A percentile compares a stretch with the other conserved stretches of the same genome.
Conservation (phyloP, 257 asterid species). For the Striga asiatica region DNA sequence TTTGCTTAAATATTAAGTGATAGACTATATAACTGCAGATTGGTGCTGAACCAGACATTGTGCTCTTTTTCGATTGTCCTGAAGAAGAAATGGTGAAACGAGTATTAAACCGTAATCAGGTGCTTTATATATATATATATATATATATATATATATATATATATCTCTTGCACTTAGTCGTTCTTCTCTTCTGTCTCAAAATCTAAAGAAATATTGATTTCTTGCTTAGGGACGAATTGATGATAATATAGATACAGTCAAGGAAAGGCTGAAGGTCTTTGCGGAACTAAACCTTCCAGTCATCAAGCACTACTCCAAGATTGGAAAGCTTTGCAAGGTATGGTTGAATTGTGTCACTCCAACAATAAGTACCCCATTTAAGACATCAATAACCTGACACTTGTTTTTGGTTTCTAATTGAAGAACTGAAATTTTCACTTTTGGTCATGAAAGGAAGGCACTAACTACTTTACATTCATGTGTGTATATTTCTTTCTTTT, state of each 20-base stretch:
- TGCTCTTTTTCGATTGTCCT: conserved; percentile 90
- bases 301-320: conserved; percentile 61
- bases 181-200: conserved; percentile 7
- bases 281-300: conserved; percentile 70
- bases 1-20: conserved; percentile 9
- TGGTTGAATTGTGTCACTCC: neutral
- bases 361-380: neutral
- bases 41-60: conserved; percentile 78
- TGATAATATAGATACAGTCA: conserved; percentile 81
- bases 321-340: conserved; percentile 90
- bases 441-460: conserved; percentile 3
- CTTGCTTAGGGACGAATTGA: conserved; percentile 73
- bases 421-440: neutral
- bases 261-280: conserved; percentile 69
- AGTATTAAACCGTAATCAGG: conserved; percentile 81
- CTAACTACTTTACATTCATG: neutral
- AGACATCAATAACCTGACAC: neutral
- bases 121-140: conserved; percentile 17
- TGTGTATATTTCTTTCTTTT: conserved; percentile 5
- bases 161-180: neutral
- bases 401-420: conserved; percentile 10
- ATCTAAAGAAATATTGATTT: conserved; percentile 13
- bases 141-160: no score
- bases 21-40: conserved; percentile 40
- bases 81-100: conserved; percentile 89